These are phyloP conservation scores for Calonectria henricotiae DNA, from an alignment of 2,329 filamentous ascomycete species.

Conservation along the genomic window DNA sequence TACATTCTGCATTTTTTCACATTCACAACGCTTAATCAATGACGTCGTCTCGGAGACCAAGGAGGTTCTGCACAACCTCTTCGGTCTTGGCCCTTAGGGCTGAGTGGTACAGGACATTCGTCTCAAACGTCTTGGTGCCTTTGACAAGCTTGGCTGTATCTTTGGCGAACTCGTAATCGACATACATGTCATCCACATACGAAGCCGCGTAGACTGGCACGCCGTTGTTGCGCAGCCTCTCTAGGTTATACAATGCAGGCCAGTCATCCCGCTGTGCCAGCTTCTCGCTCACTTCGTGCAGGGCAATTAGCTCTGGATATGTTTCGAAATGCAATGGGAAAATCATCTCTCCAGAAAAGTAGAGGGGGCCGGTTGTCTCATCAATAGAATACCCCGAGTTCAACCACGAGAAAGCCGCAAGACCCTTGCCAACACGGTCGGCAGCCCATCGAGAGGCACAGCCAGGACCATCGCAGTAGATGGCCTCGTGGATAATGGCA, in stretches of 20 bases:
- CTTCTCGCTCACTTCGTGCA: conserved; percentile 79
- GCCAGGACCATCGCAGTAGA: conserved; percentile 82
- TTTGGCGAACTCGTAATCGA: conserved; percentile 82
- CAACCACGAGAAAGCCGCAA: conserved; percentile 70
- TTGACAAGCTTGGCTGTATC: conserved; percentile 83
- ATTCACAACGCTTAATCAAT: conserved; percentile 65
- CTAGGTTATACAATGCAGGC: conserved; percentile 83
- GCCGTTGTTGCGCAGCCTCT: conserved; percentile 81
- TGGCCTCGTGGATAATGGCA: conserved; percentile 87
- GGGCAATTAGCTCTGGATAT: conserved; percentile 80
- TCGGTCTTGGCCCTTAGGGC: conserved; percentile 82
- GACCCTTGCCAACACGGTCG: conserved; percentile 71
- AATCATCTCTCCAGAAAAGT: conserved; percentile 95
- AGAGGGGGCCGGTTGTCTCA: conserved; percentile 69
- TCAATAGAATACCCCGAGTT: conserved; percentile 51
- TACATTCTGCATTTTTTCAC: background rate
- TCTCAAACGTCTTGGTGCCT: conserved; percentile 85
- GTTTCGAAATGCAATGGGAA: conserved; percentile 89
- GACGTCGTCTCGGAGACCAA: conserved; percentile 81
- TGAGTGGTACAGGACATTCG: conserved; percentile 91
- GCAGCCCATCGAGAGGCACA: conserved; percentile 83
- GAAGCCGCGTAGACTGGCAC: conserved; percentile 90
- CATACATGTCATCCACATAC: conserved; percentile 93
- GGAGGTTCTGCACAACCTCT: conserved; percentile 84
- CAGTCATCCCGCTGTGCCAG: conserved; percentile 81